Evolutionary conservation across 441 rosid species (phyloP).

Genomic region (Dalechampia spathulata): DNA sequence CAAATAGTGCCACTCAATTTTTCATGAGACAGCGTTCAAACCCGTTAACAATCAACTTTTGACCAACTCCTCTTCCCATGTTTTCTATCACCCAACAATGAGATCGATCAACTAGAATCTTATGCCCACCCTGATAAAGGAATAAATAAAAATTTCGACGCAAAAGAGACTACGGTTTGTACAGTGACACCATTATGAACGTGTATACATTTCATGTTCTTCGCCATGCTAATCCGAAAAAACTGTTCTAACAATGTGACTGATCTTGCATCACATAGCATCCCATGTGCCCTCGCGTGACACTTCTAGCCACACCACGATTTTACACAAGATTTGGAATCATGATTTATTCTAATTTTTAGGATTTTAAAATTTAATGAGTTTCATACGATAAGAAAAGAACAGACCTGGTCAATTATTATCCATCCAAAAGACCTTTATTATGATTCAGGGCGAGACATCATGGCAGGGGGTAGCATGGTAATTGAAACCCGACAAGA

Average conservation of each 20-base stretch:
- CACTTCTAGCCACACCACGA: constrained; percentile 10
- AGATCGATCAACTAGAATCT: too few relatives aligned
- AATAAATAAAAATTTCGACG: too few relatives aligned
- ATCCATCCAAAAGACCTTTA: too few relatives aligned
- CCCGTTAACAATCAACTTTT: neutral
- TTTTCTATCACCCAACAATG: neutral
- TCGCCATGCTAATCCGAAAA: neutral
- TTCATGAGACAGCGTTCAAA: neutral
- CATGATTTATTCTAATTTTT: too few relatives aligned
- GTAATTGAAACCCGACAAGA: constrained; percentile 28
- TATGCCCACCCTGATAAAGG: too few relatives aligned
- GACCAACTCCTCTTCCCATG: neutral
- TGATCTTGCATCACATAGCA: constrained; percentile 7
- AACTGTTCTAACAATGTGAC: constrained; percentile 1
- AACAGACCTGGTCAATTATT: too few relatives aligned
- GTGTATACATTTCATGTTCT: neutral
- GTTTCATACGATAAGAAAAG: too few relatives aligned
- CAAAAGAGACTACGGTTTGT: neutral
- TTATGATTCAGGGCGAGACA: constrained; percentile 3
- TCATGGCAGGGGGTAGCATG: constrained; percentile 11
- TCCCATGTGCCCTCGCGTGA: constrained; percentile 4
- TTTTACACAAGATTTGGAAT: too few relatives aligned
- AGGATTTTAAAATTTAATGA: too few relatives aligned
- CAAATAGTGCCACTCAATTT: neutral
- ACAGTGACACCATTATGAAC: neutral